Conservation (phyloP, 2,329 filamentous ascomycete genomes). For the Penicillium sp. region DNA sequence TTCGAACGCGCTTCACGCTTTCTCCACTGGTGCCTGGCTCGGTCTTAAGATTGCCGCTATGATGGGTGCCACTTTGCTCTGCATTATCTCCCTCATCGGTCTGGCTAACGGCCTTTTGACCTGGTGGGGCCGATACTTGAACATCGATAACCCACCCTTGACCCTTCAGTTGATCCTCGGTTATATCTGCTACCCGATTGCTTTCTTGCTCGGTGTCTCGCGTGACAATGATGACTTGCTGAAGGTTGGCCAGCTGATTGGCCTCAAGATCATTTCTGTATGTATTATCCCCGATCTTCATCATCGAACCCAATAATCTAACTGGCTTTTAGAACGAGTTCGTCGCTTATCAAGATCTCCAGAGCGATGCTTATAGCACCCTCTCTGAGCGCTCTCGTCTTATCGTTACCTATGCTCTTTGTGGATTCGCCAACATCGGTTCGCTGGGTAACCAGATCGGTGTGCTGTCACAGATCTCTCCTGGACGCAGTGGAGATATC, state of each 20-base stretch:
- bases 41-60: conserved; percentile 85
- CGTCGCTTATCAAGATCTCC: conserved; percentile 66
- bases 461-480: conserved; percentile 78
- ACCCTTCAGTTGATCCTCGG: conserved; percentile 74
- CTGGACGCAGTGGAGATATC: conserved; percentile 71
- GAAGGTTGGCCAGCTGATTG: conserved; percentile 75
- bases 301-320: conserved; percentile 3
- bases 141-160: conserved; percentile 68
- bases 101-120: conserved; percentile 74
- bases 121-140: conserved; percentile 81
- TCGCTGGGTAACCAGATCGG: conserved; percentile 88
- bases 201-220: conserved; percentile 79
- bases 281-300: conserved; percentile 29
- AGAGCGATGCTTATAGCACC: conserved; percentile 53
- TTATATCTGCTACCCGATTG: conserved; percentile 74
- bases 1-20: conserved; percentile 80
- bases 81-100: conserved; percentile 75
- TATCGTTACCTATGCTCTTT: conserved; percentile 84
- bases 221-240: conserved; percentile 62
- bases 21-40: conserved; percentile 80
- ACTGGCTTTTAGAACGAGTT: conserved; percentile 65
- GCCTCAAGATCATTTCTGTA: conserved; percentile 76
- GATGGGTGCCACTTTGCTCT: conserved; percentile 76
- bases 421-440: conserved; percentile 80
- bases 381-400: conserved; percentile 71